phyloP scores from a whole-genome alignment of 495 filamentous ascomycete genomes.

The Aspergillus incahuasiensis region DNA sequence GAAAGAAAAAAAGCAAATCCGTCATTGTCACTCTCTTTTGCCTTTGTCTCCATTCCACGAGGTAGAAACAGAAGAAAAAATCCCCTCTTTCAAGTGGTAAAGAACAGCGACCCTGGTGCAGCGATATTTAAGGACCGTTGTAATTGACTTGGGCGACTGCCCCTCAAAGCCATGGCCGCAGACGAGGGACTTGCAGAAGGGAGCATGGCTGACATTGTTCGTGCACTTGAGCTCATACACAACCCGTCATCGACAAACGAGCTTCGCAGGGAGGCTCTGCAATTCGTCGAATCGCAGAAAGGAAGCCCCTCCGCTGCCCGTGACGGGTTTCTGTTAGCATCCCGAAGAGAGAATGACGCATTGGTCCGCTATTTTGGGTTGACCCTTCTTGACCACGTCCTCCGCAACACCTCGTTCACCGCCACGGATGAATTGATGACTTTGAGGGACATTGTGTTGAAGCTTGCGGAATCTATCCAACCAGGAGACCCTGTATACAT shows the following conservation, averaged over 20 bases:
- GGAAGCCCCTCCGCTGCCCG: slow-evolving; percentile 68
- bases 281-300: slow-evolving; percentile 81
- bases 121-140: slow-evolving; percentile 1
- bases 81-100: too few species aligned
- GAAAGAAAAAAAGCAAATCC: slow-evolving; percentile 1
- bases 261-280: slow-evolving; percentile 74
- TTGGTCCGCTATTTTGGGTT: slow-evolving; percentile 91
- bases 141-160: slow-evolving; percentile 7
- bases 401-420: slow-evolving; percentile 76
- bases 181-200: slow-evolving; percentile 37
- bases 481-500: slow-evolving; percentile 75
- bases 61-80: background rate
- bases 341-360: slow-evolving; percentile 62
- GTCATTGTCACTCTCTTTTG: background rate
- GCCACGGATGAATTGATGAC: slow-evolving; percentile 55
- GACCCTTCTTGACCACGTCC: slow-evolving; percentile 80
- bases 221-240: slow-evolving; percentile 82
- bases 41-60: background rate
- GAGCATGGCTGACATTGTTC: slow-evolving; percentile 57
- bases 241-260: slow-evolving; percentile 76
- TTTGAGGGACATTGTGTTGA: slow-evolving; percentile 68
- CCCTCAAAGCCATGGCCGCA: slow-evolving; percentile 29
- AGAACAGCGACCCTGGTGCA: too few species aligned
- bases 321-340: slow-evolving; percentile 80
- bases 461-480: slow-evolving; percentile 68